phyloP scores from a whole-genome alignment of 1,139 yeast genomes.

The Entelexis sorbosivorans region DNA sequence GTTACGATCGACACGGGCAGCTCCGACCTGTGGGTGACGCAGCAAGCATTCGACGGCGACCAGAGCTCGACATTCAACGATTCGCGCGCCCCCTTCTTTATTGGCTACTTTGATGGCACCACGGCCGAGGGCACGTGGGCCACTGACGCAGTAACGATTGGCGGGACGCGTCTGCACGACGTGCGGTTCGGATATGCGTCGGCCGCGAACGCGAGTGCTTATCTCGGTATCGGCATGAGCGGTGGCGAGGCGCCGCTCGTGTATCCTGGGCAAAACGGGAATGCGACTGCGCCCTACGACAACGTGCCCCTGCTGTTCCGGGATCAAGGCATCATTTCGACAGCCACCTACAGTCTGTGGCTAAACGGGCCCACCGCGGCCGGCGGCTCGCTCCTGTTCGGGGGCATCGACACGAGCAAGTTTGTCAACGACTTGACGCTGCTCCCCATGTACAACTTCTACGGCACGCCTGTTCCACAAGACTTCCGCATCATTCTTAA shows the following conservation, averaged over 20 bases:
- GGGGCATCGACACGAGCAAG: not conserved
- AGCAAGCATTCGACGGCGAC: conserved; percentile 34
- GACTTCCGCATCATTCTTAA: conserved; percentile 1
- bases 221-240: conserved; percentile 2
- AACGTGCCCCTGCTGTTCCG: not conserved
- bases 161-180: conserved; percentile 35
- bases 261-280: not conserved
- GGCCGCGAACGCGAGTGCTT: conserved; percentile 10
- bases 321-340: not conserved
- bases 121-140: conserved; percentile 13
- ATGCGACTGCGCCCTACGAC: not conserved
- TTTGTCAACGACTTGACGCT: not conserved
- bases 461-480: not conserved
- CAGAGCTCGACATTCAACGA: conserved; percentile 31
- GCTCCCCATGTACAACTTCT: conserved; percentile 5
- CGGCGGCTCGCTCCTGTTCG: not conserved
- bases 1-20: conserved; percentile 36
- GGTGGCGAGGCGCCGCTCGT: conserved; percentile 1
- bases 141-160: conserved; percentile 29
- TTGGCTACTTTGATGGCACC: conserved; percentile 6
- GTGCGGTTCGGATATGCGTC: conserved; percentile 24
- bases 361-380: not conserved
- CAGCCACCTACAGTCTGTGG: conserved; percentile 1
- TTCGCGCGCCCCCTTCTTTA: conserved; percentile 8
- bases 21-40: conserved; percentile 36